Base-by-base conservation (phyloP, 106 monocot genomes). In the Narthecium ossifragum region DNA sequence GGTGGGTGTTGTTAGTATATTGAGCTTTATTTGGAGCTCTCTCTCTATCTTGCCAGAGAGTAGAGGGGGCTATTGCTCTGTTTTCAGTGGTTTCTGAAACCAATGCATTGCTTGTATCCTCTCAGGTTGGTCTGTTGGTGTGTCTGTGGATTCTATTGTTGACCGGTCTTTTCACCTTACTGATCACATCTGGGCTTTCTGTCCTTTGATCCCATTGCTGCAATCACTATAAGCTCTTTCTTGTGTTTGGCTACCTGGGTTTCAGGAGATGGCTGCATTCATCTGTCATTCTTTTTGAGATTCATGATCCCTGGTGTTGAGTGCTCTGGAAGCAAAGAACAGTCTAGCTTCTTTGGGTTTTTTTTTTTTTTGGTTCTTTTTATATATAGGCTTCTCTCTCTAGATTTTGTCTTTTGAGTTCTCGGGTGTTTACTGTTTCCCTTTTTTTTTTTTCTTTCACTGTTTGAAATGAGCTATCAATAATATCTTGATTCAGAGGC, bases 61-160 rank as follows among this genome's bases (percentile, higher is more conserved):
- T n/a, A n/a, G n/a, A n/a, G n/a, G n/a, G n/a, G n/a, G n/a, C 15
- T 1, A 6, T 18, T 5, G 36, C 22, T 26, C 6, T 28, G 49
- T 22, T 41, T 58, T 32, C 26, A 39, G 12, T 67, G 39, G 56
- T 53, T 64, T 69, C 79, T 69, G 62, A 74, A 69, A 65, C 65
- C 73, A 54, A 65, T 70, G 70, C 69, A 60, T 55, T 58, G 22
- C 51, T 62, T 34, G 5, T 47, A 2, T 54, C 40, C 51, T 29
- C 8, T 24, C 33, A 26, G 37, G 38, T 53, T 25, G 23, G 36
- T 23, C 60, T 34, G 43, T 58, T 45, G 51, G 32, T 41, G 61
- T 49, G 27, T 31, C 40, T 55, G 63, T 37, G 45, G 31, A 55
- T 76, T 72, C 71, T 70, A 58, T 76, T 55, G n/a, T 63, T 63